phyloP scores from a whole-genome alignment of 768 basidiomycete genomes.

The Mycena epipterygia region DNA sequence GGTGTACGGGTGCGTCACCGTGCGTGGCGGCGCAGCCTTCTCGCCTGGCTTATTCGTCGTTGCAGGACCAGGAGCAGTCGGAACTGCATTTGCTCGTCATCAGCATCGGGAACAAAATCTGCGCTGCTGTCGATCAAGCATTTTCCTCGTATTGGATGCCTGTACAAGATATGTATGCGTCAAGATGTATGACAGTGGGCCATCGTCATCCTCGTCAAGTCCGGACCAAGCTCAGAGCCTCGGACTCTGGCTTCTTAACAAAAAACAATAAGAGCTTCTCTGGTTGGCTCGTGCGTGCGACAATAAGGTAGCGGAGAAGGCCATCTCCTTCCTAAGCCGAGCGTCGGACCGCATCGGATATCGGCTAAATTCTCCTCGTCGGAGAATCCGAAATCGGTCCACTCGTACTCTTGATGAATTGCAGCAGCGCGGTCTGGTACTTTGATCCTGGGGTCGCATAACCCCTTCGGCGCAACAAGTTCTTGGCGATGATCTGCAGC shows the following conservation, averaged over 20 bases:
- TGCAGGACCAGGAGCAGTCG: conserved; percentile 89
- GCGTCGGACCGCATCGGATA: too few species aligned
- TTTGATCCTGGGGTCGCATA: conserved; percentile 70
- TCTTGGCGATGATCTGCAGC: conserved; percentile 73
- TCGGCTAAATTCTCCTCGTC: too few species aligned
- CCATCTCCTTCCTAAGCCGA: too few species aligned
- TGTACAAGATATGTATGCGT: conserved; percentile 88
- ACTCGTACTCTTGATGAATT: conserved; percentile 67
- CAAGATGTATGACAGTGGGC: conserved; percentile 96
- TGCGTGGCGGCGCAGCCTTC: conserved; percentile 47
- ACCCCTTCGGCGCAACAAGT: conserved; percentile 67
- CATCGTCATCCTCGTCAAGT: conserved; percentile 95
- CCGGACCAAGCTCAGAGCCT: too few species aligned
- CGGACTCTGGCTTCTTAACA: too few species aligned
- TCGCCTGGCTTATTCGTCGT: background rate
- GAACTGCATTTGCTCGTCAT: conserved; percentile 80
- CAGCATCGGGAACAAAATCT: conserved; percentile 89
- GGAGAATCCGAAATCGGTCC: too few species aligned
- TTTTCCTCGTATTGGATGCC: conserved; percentile 77
- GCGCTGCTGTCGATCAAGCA: conserved; percentile 91
- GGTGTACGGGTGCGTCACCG: conserved; percentile 71
- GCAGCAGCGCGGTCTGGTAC: conserved; percentile 65
- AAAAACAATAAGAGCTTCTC: too few species aligned
- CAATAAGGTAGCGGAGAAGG: too few species aligned
- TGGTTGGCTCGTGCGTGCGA: too few species aligned